Percentiles rank a stretch among this genome's conserved stretches.
These are phyloP conservation scores for Lupinus albus DNA, from an alignment of 306 rosid genomes.

Conservation along the genomic window DNA sequence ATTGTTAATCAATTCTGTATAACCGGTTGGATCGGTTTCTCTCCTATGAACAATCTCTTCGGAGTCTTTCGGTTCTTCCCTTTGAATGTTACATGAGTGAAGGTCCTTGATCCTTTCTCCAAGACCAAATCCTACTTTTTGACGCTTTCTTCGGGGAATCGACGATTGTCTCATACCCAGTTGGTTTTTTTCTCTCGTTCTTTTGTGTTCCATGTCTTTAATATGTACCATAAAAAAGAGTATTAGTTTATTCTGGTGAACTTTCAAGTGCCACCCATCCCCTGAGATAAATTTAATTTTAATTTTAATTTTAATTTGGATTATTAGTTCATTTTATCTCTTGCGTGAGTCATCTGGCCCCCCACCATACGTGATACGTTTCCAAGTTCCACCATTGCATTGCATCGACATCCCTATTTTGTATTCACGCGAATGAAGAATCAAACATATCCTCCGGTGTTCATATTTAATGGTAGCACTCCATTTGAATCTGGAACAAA, in stretches of 20 bases:
- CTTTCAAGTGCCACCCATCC: slow-evolving; percentile 45
- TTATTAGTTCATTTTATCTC: slow-evolving; percentile 25
- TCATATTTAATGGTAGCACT: slow-evolving; percentile 3
- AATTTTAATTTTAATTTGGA: slow-evolving; percentile 19
- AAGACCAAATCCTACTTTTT: slow-evolving; percentile 22
- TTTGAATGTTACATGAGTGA: slow-evolving; percentile 55
- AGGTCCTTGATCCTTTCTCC: slow-evolving; percentile 37
- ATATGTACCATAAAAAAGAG: not conserved
- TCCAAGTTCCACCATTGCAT: slow-evolving; percentile 20
- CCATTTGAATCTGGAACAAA: slow-evolving; percentile 29
- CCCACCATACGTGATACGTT: slow-evolving; percentile 24
- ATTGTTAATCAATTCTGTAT: slow-evolving; percentile 14
- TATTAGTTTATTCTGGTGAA: slow-evolving; percentile 27
- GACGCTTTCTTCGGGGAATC: not conserved
- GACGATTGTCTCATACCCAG: not conserved
- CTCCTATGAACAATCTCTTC: slow-evolving; percentile 28
- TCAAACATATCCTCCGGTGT: not conserved
- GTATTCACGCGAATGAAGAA: not conserved
- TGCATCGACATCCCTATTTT: not conserved
- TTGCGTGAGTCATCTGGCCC: slow-evolving; percentile 41
- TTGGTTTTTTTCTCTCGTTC: not conserved
- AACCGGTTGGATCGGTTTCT: slow-evolving; percentile 23
- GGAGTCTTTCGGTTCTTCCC: slow-evolving; percentile 55
- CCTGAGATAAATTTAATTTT: slow-evolving; percentile 31
- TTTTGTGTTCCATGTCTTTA: slow-evolving; percentile 11